These are phyloP conservation scores for Shiraia sp. DNA, from an alignment of 2,329 filamentous ascomycete species.

Conservation along the genomic window DNA sequence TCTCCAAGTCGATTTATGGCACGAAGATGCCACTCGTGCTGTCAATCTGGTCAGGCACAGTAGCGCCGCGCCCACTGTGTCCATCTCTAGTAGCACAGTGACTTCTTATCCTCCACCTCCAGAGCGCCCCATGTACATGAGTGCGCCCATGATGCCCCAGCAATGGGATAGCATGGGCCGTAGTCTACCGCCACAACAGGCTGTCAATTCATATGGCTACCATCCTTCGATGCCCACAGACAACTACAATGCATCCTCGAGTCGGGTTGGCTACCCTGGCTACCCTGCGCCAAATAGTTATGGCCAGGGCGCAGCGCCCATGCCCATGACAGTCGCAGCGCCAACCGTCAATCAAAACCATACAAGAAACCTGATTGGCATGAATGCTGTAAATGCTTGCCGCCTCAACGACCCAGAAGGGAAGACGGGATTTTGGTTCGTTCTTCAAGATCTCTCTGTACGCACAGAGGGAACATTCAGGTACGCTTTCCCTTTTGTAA, in stretches of 20 bases:
- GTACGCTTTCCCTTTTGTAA: conserved; percentile 55
- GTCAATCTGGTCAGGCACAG: conserved; percentile 72
- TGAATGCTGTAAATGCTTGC: conserved; percentile 85
- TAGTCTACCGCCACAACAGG: conserved; percentile 5
- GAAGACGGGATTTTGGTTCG: conserved; percentile 92
- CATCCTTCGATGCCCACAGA: conserved; percentile 9
- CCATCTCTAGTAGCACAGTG: conserved; percentile 79
- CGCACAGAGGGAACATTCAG: conserved; percentile 89
- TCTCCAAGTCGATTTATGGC: conserved; percentile 71
- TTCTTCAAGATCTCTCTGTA: conserved; percentile 92
- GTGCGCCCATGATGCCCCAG: conserved; percentile 39
- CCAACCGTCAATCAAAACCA: conserved; percentile 65
- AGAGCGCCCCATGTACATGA: conserved; percentile 37
- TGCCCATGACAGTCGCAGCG: conserved; percentile 20
- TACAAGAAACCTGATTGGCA: conserved; percentile 92
- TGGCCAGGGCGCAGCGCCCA: conserved; percentile 7
- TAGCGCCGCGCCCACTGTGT: conserved; percentile 64
- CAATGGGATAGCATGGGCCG: conserved; percentile 5
- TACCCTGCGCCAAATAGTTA: conserved; percentile 13
- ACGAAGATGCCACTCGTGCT: conserved; percentile 62
- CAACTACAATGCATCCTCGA: conserved; percentile 7
- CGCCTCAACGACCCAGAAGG: conserved; percentile 77
- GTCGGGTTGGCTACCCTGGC: conserved; percentile 22
- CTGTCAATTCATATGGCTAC: conserved; percentile 4
- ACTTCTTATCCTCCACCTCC: conserved; percentile 70